Evolutionary conservation across 208 protist species (phyloP).

Genomic region (Tritrichomonas musculus): DNA sequence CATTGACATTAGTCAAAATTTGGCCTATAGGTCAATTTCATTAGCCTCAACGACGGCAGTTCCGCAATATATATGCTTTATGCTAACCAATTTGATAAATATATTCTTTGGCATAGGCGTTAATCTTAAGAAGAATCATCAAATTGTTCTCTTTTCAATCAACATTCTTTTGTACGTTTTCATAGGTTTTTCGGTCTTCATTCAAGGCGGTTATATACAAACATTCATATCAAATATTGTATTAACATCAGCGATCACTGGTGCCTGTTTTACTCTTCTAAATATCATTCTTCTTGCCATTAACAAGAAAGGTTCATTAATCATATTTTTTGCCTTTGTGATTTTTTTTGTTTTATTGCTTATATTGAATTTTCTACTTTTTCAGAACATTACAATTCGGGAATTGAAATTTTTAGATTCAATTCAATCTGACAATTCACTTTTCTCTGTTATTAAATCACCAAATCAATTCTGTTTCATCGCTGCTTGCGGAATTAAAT

Average conservation of each 20-base stretch:
- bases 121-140: background rate
- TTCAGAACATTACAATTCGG: no score
- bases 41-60: background rate
- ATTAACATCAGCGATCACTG: background rate
- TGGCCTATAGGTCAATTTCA: background rate
- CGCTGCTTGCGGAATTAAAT: background rate
- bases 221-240: background rate
- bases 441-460: background rate
- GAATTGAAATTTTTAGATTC: no score
- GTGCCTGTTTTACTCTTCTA: background rate
- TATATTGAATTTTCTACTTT: no score
- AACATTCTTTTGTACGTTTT: background rate
- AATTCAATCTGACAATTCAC: no score
- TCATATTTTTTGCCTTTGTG: background rate
- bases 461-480: background rate
- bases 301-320: background rate
- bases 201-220: background rate
- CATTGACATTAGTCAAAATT: no score
- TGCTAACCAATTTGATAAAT: background rate
- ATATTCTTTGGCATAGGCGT: background rate
- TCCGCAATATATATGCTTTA: background rate
- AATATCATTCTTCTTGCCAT: background rate
- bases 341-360: background rate
- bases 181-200: background rate
- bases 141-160: background rate